These are phyloP conservation scores for Prunus dulcis DNA, from an alignment of 306 rosid species.

Conservation along the genomic window DNA sequence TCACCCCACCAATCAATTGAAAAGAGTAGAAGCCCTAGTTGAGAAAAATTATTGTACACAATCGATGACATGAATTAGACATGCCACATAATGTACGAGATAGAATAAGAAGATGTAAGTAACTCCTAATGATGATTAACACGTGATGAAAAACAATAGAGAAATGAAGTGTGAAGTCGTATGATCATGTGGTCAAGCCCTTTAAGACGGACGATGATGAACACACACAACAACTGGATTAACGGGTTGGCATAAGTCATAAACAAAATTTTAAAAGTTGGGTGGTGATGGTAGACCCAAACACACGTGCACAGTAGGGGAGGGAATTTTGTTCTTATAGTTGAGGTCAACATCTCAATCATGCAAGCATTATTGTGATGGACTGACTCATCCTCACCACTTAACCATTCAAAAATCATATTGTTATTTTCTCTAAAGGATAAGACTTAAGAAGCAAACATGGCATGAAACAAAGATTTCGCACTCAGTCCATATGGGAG, in stretches of 20 bases:
- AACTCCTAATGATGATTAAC: too few species aligned
- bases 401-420: slow-evolving; percentile 25
- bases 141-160: not conserved
- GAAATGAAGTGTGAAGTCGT: not conserved
- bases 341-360: slow-evolving; percentile 75
- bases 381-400: slow-evolving; percentile 38
- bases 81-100: not conserved
- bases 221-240: not conserved
- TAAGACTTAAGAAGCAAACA: slow-evolving; percentile 18
- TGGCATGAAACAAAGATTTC: slow-evolving; percentile 54
- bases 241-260: not conserved
- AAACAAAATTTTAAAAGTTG: slow-evolving; percentile 2
- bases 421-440: slow-evolving; percentile 19
- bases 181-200: not conserved
- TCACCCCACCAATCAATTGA: not conserved
- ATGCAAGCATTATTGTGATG: slow-evolving; percentile 63
- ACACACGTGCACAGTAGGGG: slow-evolving; percentile 68
- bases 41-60: not conserved
- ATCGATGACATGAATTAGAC: not conserved
- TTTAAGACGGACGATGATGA: not conserved
- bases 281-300: slow-evolving; percentile 51
- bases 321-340: slow-evolving; percentile 57
- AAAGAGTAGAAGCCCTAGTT: not conserved
- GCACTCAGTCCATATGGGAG: slow-evolving; percentile 35
- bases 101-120: too few species aligned